Evolutionary conservation across 345 rosid genomes (phyloP), one percentile per base, ranked within the genome.

Genomic region (Draba incana): DNA sequence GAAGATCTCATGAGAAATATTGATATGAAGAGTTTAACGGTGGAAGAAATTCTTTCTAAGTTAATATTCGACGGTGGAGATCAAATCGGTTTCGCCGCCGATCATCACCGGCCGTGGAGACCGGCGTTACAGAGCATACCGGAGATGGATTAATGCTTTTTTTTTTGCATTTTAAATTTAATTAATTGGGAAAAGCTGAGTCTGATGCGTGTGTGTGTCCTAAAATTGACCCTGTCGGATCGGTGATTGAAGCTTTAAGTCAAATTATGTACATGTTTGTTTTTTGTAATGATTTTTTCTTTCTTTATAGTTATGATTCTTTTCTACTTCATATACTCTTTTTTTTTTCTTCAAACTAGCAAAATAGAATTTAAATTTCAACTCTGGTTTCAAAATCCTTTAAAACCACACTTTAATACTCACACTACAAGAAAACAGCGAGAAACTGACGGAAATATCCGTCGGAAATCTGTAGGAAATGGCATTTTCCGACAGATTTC

Each of bases 91-190:
- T n/a, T 10, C 56, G 13, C 54, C 27, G 14, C 16, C 6, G 56
- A 58, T 23, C 72, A 74, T n/a, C 78, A 68, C 10, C 58, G 30
- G 38, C 28, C 74, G 57, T 74, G 78, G 78, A 52, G 50, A 67
- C 78, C 78, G 10, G 74, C 69, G 6, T 67, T 74, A 47, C 78
- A 74, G 14, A 74, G 78, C 68, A 74, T 74, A 30, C 78, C 78
- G 10, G 78, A 74, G 73, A 38, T 27, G 0, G 78, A 74, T 54
- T 74, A 62, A 42, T 61, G 7, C 53, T 44, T 0, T 2, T 23
- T 11, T 47, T 52, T 12, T 39, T 11, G 0, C 3, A n/a, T 15
- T 14, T 23, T 1, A 1, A 1, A 0, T n/a, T 58, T 10, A 23
- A 24, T 52, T 33, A 28, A 24, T 44, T 11, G 14, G 13, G 1